Conservation (phyloP, 148 eudicot species). For the Rhododendron griersonianum region DNA sequence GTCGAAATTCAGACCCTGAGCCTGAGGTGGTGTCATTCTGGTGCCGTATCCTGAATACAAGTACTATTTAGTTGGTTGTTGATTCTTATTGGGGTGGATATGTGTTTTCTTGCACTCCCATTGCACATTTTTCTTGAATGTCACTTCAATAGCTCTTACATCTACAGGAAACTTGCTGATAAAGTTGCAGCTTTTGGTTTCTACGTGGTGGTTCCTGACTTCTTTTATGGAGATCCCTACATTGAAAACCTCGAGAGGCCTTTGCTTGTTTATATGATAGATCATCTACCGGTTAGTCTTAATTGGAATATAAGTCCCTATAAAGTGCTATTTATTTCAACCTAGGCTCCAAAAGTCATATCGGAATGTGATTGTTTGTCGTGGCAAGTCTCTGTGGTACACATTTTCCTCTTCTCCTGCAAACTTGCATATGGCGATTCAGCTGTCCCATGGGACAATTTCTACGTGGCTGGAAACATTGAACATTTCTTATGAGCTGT, state of each 20-base stretch:
- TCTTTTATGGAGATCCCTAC: conserved; percentile 55
- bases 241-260: conserved; percentile 38
- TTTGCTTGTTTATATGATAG: conserved; percentile 36
- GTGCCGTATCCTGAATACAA: not conserved
- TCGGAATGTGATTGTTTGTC: not conserved
- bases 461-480: not conserved
- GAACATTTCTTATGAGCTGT: not conserved
- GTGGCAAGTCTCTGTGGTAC: not conserved
- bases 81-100: not conserved
- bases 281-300: conserved; percentile 52
- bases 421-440: not conserved
- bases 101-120: not conserved
- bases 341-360: not conserved
- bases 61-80: not conserved
- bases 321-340: not conserved
- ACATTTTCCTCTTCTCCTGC: not conserved
- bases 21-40: not conserved
- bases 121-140: not conserved
- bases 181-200: conserved; percentile 64
- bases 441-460: not conserved
- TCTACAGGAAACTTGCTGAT: conserved; percentile 59
- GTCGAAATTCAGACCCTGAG: not conserved
- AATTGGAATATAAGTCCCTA: not conserved
- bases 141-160: not conserved
- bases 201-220: conserved; percentile 70